Base-by-base conservation (phyloP, 371 early-diverging fungal genomes). In the Apophysomyces elegans region DNA sequence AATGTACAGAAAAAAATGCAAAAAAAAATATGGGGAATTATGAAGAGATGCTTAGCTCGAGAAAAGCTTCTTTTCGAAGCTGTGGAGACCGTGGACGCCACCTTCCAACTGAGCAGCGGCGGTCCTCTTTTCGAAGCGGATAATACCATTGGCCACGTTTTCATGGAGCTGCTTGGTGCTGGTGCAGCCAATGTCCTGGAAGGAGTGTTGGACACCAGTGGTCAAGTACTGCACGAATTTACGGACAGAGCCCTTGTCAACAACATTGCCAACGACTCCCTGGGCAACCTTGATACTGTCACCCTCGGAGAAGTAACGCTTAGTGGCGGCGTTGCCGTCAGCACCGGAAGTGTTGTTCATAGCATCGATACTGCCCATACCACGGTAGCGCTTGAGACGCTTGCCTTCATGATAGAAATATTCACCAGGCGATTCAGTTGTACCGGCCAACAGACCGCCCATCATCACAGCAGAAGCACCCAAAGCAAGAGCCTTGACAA, bases 221-320 rank as follows among this genome's bases (percentile, higher is more conserved):
- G 88, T 84, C 56, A 98, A 84, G 80, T 97, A 97, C 14, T 90
- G 88, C 56, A 96, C 71, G 69, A 94, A 97, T 83, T 92, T 93
- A 84, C 94, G 93, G 70, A 96, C 93, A 37, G 90, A 90, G 39
- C 98, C 98, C 91, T 96, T 96, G 77, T 98, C 98, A 44, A 96
- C 88, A 41, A 98, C 97, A 7, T 94, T 91, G 43, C 98, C 98
- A 46, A 96, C 88, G 45, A 95, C 95, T 72, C 98, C 98, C 82
- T 98, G 98, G n/a, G 98, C 98, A 26, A 98, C 98, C 88, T 98
- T 98, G 86, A 97, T 90, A 63, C 87, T 89, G 86, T 95, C 96
- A 41, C 88, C 87, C 79, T 98, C 98, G 62, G 92, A 91, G 81
- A 93, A 98, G 86, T 98, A 98, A 68, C 98, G 93, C 77, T 95